Conservation (phyloP, 2,329 filamentous ascomycete species). For the Epicoccum sorghinum region DNA sequence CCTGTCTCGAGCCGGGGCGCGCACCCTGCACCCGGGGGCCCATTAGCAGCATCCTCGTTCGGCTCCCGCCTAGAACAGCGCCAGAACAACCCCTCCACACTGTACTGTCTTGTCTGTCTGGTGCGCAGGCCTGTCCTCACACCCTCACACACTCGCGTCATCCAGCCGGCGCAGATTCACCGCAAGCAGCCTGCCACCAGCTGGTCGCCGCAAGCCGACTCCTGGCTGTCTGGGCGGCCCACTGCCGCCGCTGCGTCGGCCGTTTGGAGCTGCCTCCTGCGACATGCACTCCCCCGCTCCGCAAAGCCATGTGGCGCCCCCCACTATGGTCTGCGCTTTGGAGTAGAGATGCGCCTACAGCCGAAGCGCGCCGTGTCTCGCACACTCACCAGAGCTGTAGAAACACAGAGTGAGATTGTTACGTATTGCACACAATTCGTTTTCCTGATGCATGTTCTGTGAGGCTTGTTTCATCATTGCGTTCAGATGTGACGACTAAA, state of each 20-base stretch:
- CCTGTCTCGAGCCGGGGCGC: conserved; percentile 20
- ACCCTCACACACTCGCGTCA: conserved; percentile 9
- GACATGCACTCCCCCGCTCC: conserved; percentile 3
- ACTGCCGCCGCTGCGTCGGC: neutral
- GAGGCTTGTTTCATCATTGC: conserved; percentile 1
- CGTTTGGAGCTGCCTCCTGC: conserved; percentile 11
- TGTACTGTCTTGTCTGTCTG: neutral
- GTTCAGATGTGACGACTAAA: neutral
- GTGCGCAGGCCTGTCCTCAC: neutral
- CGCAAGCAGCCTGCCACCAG: conserved; percentile 3
- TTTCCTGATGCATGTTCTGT: neutral
- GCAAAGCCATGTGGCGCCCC: conserved; percentile 11
- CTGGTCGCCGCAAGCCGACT: neutral
- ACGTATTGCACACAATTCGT: neutral
- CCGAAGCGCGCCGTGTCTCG: conserved; percentile 4
- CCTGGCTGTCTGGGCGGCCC: neutral
- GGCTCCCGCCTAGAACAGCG: conserved; percentile 20
- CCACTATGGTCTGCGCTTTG: neutral
- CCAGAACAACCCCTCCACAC: conserved; percentile 10
- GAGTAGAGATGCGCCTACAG: conserved; percentile 1
- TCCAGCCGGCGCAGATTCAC: conserved; percentile 1
- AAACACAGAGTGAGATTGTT: neutral
- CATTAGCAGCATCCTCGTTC: conserved; percentile 6
- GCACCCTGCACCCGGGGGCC: conserved; percentile 20
- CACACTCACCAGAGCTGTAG: neutral